Percentiles rank a stretch among this genome's conserved stretches.
Evolutionary conservation across 2,329 filamentous ascomycete species (phyloP).

Genomic region (Ophiostoma sp.): DNA sequence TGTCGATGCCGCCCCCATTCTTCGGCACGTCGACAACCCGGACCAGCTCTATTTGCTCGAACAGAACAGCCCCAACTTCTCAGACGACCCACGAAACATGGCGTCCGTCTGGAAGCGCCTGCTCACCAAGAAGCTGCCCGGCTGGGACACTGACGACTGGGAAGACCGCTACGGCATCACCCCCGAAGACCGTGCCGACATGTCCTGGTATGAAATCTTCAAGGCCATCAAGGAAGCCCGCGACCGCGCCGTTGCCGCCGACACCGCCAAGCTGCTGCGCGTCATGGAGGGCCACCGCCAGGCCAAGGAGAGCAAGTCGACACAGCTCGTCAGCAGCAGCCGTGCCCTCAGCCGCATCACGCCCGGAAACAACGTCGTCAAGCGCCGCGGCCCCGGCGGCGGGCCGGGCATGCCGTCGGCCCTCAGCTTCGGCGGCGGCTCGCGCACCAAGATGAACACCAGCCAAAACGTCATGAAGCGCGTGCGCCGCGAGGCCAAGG

Average conservation of each 20-base stretch:
- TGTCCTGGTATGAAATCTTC: constrained; percentile 75
- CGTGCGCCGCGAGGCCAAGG: constrained; percentile 51
- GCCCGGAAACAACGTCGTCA: constrained; percentile 23
- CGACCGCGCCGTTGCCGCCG: constrained; percentile 51
- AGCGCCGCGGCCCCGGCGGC: constrained; percentile 23
- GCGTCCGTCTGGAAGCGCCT: constrained; percentile 72
- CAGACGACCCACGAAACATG: constrained; percentile 59
- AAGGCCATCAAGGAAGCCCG: constrained; percentile 52
- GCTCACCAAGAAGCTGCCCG: constrained; percentile 70
- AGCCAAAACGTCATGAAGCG: constrained; percentile 52
- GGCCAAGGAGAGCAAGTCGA: constrained; percentile 52
- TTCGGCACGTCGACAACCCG: constrained; percentile 66
- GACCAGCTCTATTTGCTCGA: constrained; percentile 72
- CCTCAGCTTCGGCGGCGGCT: constrained; percentile 44
- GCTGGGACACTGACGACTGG: constrained; percentile 58
- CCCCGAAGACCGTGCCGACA: constrained; percentile 45
- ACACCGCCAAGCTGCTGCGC: constrained; percentile 53
- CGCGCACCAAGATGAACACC: constrained; percentile 48
- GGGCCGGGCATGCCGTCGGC: constrained; percentile 32
- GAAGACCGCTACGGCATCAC: constrained; percentile 41
- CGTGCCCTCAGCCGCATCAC: constrained; percentile 36
- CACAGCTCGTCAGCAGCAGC: constrained; percentile 49
- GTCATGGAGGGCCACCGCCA: constrained; percentile 54
- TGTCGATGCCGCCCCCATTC: constrained; percentile 59
- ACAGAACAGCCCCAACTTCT: constrained; percentile 68